Evolutionary conservation across 202 grass and related monocot species (phyloP), one percentile per base, ranked within the genome.

Genomic region (Eragrostis tef): DNA sequence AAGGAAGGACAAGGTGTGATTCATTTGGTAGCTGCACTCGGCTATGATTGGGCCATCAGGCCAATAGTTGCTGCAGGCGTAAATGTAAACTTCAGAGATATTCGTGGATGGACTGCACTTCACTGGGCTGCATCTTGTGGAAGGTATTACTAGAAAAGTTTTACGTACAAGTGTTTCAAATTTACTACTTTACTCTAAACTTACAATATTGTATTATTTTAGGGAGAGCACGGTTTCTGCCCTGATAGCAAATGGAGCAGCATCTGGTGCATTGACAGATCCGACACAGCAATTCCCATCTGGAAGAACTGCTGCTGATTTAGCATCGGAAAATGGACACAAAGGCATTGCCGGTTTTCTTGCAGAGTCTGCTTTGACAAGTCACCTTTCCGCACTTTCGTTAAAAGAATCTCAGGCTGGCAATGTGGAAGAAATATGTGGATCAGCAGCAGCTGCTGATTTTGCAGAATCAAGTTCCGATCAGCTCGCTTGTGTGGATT

Each of bases 281-380:
- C 93, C 97, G 68, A 96, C 93, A 80, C 86, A 79, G 65, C 89
- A 96, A 70, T 93, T 92, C 71, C 71, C 83, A 87, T 86, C 85
- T 77, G 97, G 93, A 89, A 91, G 91, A 92, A 92, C 93, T 25
- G 83, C 97, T 56, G 93, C 97, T 77, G 97, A 99, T 93, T 86
- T 99, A 83, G 93, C 97, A 86, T 99, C 97, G 78, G 81, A 92
- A 84, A 99, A 92, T 86, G 93, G 89, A 71, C 83, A 99, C 83
- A 99, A 99, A 83, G 97, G 97, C 68, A 96, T 99, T 46, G 93
- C 89, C 5, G 97, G 97, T 67, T 99, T 96, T 77, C 93, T 99
- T 81, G 97, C 97, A 54, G 97, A 99, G 67, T 93, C 87, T 87
- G 90, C 97, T 83, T 87, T 99, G 89, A 99, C 93, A 43, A 94